Evolutionary conservation across 306 rosid genomes (phyloP), one percentile per base, ranked within the genome.

Genomic region (Vigna nakashimae): DNA sequence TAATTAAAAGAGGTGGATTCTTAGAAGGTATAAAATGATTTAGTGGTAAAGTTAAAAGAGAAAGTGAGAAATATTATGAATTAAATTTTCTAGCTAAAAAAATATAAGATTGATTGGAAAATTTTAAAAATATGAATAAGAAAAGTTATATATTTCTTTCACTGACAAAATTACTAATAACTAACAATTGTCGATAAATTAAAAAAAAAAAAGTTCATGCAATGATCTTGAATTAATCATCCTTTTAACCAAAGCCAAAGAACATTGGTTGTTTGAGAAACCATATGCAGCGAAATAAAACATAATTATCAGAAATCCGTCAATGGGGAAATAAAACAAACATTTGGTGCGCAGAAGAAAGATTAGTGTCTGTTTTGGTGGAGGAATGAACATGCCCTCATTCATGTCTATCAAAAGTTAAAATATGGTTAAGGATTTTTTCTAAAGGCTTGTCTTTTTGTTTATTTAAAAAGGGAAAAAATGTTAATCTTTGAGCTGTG

Each of bases 301-400:
- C 76, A 69, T 78, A 68, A 78, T 78, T 78, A 77, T 32, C 30
- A 51, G 65, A 50, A 65, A 12, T 50, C 73, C 42, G 52, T 53
- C 55, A 34, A 42, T 64, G 52, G 43, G 74, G 53, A 53, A 52
- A 73, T 18, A n/a, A 64, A 72, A 65, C 38, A 34, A 30, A 34
- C 62, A 38, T 20, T 46, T 63, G 11, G 53, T 76, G 64, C 12
- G 50, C 40, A 65, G 40, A 65, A 76, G 6, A 49, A 49, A 15
- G 48, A 55, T 3, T 14, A 53, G 74, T 16, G 40, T 34, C 9
- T 63, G 4, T 63, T 53, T 42, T 77, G 49, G 58, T 65, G 73
- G 55, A 76, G n/a, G 43, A 10, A 64, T 49, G 52, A 50, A 52
- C 1, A 75, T 32, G 60, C 64, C 28, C 73, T 46, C 20, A 2